These are phyloP conservation scores for Kwoniella sp. DNA, from an alignment of 768 basidiomycete genomes.

Conservation along the genomic window DNA sequence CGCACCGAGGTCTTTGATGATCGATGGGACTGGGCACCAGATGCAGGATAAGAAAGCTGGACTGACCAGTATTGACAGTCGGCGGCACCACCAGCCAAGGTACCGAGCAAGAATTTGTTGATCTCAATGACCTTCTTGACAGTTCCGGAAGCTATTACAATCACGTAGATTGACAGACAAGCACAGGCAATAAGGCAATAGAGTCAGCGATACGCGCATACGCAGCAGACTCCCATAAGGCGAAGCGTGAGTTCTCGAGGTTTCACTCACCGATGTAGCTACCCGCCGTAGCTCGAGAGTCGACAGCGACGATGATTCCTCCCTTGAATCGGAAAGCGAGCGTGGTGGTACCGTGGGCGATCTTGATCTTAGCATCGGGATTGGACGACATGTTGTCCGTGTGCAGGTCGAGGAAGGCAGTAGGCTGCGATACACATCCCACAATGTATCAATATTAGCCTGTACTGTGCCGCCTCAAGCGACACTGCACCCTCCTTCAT, in stretches of 20 bases:
- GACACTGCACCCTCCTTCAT: too few species aligned
- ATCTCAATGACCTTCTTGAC: slow-evolving; percentile 99
- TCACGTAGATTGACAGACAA: background rate
- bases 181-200: too few species aligned
- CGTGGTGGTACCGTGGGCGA: slow-evolving; percentile 97
- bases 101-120: slow-evolving; percentile 96
- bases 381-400: slow-evolving; percentile 89
- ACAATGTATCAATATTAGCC: background rate
- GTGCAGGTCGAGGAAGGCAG: slow-evolving; percentile 85
- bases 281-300: slow-evolving; percentile 95
- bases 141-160: slow-evolving; percentile 93
- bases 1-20: too few species aligned
- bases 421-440: slow-evolving; percentile 67
- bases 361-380: slow-evolving; percentile 93
- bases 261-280: slow-evolving; percentile 81
- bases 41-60: background rate
- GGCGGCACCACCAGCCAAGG: slow-evolving; percentile 99
- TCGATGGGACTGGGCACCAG: background rate
- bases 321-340: slow-evolving; percentile 95
- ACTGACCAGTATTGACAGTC: slow-evolving; percentile 58
- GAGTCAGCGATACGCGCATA: too few species aligned
- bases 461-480: background rate
- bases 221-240: too few species aligned
- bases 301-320: slow-evolving; percentile 99
- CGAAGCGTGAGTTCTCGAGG: too few species aligned